Base-by-base conservation (phyloP, 2,329 filamentous ascomycete genomes). In the Teratosphaeria gauchensis region DNA sequence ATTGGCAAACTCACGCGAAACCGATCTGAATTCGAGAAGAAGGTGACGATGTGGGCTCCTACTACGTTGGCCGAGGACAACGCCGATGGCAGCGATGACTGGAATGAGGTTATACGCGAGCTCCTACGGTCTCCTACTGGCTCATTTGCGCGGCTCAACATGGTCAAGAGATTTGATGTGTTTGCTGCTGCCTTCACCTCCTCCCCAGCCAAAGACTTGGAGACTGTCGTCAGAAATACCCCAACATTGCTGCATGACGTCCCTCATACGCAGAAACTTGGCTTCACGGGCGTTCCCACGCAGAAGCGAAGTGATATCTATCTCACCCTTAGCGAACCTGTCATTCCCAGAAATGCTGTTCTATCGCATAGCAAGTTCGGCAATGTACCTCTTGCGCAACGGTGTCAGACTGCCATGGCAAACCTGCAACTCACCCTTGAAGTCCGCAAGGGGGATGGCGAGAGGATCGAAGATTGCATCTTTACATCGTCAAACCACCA, bases 231-330 rank as follows among this genome's bases (percentile, higher is more conserved):
- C 69, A 90, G 88, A 68, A 85, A 87, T 54, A 96, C 90, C 2
- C 94, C 94, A 0, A 97, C 92, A 0, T 76, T 95, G 14, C 83
- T 99, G 14, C 87, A 95, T 55, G 86, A 88, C 56, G 83, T 97
- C 60, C 81, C 81, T 59, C 88, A 88, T 72, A 95, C 92, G 0
- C 87, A 81, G 67, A 94, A 94, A 71, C 92, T 97, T 72, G 94
- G 92, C 1, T 97, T 99, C 71, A 90, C 92, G 3, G 92, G 92
- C 12, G 92, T 92, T 1, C 92, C 94, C 0, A 91, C 88, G 0
- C 92, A 90, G 70, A 81, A 88, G 16, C 82, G 95, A 66, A 96
- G 91, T 11, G 95, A 99, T 72, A 97, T 99, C 55, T 99, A 99
- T 71, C 74, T 99, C 52, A 96, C 91, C 0, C 74, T 99, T 54